Evolutionary conservation across 2,329 filamentous ascomycete genomes (phyloP).

Genomic region (Penicillium sclerotiorum): DNA sequence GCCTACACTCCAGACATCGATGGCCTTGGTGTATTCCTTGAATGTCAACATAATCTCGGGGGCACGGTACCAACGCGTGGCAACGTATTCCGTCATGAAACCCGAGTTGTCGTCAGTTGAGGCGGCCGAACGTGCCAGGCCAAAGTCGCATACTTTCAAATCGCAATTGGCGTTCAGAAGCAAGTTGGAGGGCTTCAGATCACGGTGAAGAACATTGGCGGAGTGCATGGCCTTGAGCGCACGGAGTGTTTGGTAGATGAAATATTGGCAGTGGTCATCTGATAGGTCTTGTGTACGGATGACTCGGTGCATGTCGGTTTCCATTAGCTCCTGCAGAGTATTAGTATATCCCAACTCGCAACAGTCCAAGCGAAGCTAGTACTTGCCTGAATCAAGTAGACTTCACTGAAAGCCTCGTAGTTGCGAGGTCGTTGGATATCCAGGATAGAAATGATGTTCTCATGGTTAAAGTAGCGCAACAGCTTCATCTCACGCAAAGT

Average conservation of each 20-base stretch:
- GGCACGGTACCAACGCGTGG: conserved; percentile 97
- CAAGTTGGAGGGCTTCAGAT: conserved; percentile 95
- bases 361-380: not conserved
- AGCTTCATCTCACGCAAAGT: conserved; percentile 99
- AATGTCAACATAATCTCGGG: conserved; percentile 99
- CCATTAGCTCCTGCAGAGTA: conserved; percentile 81
- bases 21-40: conserved; percentile 99
- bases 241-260: conserved; percentile 98
- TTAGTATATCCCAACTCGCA: not conserved
- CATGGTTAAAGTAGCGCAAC: conserved; percentile 97
- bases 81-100: conserved; percentile 99
- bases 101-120: conserved; percentile 99
- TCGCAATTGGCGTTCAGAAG: conserved; percentile 98
- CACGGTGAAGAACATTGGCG: conserved; percentile 94
- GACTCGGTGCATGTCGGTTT: conserved; percentile 99
- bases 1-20: conserved; percentile 98
- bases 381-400: conserved; percentile 92
- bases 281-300: conserved; percentile 98
- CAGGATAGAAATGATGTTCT: conserved; percentile 99
- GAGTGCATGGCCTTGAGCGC: conserved; percentile 99
- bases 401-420: conserved; percentile 95
- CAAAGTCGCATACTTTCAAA: conserved; percentile 98
- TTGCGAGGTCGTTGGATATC: conserved; percentile 98
- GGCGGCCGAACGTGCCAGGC: conserved; percentile 89
- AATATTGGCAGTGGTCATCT: conserved; percentile 99